Conservation (phyloP, 2,329 filamentous ascomycete genomes). For the Xylariaceae sp. region DNA sequence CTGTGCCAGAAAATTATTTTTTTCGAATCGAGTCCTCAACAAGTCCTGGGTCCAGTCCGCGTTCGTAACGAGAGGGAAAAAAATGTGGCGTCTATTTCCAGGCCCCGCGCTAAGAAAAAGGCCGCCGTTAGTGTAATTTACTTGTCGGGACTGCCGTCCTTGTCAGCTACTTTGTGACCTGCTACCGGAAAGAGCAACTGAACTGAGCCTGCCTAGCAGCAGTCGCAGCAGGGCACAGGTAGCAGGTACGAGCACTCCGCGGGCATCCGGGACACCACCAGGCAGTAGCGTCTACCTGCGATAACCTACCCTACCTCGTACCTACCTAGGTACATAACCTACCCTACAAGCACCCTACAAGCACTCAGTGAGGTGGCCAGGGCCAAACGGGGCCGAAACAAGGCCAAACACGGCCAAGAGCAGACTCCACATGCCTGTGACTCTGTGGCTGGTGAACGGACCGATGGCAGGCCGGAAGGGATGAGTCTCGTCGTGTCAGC, state of each 20-base stretch:
- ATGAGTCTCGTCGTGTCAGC: neutral
- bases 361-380: no score
- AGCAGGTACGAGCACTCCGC: no score
- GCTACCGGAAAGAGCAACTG: constrained; percentile 16
- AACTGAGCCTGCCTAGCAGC: neutral
- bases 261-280: no score
- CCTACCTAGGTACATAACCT: no score
- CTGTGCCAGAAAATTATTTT: constrained; percentile 14
- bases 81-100: constrained; percentile 21
- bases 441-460: constrained; percentile 16
- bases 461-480: constrained; percentile 8
- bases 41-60: constrained; percentile 1
- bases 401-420: no score
- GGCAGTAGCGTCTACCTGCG: no score
- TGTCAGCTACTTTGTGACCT: constrained; percentile 6
- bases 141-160: constrained; percentile 1
- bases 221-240: no score
- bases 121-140: constrained; percentile 9
- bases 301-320: no score
- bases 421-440: constrained; percentile 1
- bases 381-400: no score
- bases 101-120: constrained; percentile 21
- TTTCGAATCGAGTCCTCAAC: constrained; percentile 14
- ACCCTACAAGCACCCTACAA: no score
- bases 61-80: constrained; percentile 17